Evolutionary conservation across 768 basidiomycete species (phyloP).

Genomic region (Pulveroboletus sp.): DNA sequence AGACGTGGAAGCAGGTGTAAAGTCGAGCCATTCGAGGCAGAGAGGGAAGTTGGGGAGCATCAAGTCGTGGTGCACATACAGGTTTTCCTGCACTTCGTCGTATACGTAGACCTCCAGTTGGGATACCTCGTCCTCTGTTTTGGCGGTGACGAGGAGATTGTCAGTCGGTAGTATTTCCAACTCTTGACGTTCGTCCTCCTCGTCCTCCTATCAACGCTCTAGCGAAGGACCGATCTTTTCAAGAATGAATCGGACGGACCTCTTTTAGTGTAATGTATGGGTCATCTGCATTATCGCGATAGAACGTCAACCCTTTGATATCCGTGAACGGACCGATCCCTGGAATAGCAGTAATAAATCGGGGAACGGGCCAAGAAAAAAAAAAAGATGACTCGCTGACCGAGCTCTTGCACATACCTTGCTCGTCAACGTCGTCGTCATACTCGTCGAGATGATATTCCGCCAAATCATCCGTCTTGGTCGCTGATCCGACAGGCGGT

Average conservation of each 20-base stretch:
- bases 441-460: conserved; percentile 91
- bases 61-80: conserved; percentile 96
- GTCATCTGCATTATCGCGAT: conserved; percentile 88
- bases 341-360: conserved; percentile 19
- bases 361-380: neutral
- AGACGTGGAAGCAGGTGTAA: conserved; percentile 62
- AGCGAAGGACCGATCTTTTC: neutral
- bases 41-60: conserved; percentile 97
- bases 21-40: conserved; percentile 99
- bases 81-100: conserved; percentile 84
- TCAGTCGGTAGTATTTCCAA: conserved; percentile 86
- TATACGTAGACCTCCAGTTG: conserved; percentile 96
- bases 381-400: too few species aligned
- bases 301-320: conserved; percentile 91
- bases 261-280: conserved; percentile 97
- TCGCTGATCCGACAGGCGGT: conserved; percentile 25
- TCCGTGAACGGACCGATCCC: conserved; percentile 84
- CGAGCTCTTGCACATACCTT: conserved; percentile 19
- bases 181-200: conserved; percentile 80
- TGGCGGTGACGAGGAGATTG: conserved; percentile 87
- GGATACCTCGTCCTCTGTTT: conserved; percentile 95
- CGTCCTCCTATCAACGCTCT: conserved; percentile 20
- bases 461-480: conserved; percentile 61
- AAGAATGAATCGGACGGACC: conserved; percentile 43
- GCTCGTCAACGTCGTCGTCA: conserved; percentile 64